phyloP scores from a whole-genome alignment of 139 green algal genomes.

The Coelastrella sp. region DNA sequence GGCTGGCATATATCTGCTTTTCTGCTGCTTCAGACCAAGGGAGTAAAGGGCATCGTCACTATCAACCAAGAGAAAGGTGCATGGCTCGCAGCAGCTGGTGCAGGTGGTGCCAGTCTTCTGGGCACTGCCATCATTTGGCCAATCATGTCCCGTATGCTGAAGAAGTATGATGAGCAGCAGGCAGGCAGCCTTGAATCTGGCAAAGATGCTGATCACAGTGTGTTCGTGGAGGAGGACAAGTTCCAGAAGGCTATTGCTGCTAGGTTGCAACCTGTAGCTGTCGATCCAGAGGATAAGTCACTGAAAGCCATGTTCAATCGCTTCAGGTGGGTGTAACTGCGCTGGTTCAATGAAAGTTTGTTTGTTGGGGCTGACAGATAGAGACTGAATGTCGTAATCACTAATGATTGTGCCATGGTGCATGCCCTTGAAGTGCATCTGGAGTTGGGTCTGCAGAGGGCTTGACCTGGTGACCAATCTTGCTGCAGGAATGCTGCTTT shows the following conservation, averaged over 20 bases:
- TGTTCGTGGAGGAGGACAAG: conserved; percentile 15
- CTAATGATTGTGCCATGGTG: too few species aligned
- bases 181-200: neutral
- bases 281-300: conserved; percentile 39
- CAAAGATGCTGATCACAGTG: neutral
- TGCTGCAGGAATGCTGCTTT: conserved; percentile 33
- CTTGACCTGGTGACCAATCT: too few species aligned
- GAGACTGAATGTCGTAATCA: neutral
- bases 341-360: too few species aligned
- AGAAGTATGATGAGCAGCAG: conserved; percentile 4
- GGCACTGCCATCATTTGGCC: conserved; percentile 9
- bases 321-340: neutral
- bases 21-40: conserved; percentile 28
- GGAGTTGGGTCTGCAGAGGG: too few species aligned
- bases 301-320: conserved; percentile 14
- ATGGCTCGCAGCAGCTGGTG: conserved; percentile 11
- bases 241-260: conserved; percentile 19
- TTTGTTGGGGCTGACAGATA: neutral
- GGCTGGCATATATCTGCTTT: too few species aligned
- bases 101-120: neutral
- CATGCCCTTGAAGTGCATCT: too few species aligned
- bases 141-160: conserved; percentile 6
- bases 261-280: conserved; percentile 22
- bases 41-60: neutral
- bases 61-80: neutral